Evolutionary conservation across 2,329 filamentous ascomycete species (phyloP), one percentile per base, ranked within the genome.

Genomic region (Ceratocystis colombiana): DNA sequence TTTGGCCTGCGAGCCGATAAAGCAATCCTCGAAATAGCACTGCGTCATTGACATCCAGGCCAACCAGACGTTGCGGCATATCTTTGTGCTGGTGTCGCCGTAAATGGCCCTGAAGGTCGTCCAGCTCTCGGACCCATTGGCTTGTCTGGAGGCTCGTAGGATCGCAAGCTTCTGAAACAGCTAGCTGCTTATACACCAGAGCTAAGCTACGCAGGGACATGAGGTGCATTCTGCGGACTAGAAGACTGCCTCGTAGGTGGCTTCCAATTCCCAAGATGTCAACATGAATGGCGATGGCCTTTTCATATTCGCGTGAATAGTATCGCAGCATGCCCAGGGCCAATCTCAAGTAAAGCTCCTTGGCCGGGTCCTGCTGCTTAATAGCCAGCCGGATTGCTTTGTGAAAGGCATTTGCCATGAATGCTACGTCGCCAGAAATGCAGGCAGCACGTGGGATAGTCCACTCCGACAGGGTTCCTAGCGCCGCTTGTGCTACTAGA

Each of bases 21-120:
- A 77, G 73, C 15, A 76, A 71, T 0, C 75, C 73, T 10, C 77
- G 72, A 68, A 76, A 78, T 25, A 78, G 74, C 17, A 75, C 73
- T 0, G 77, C 77, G 1, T 74, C 73, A 63, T 78, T 78, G 68
- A 77, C 73, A 44, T 78, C 76, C 0, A 76, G 76, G 0, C 77
- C 77, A 0, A 75, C 73, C 70, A 78, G 76, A 66, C 73, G 72
- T 22, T 75, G 70, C 2, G 76, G 77, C 69, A 78, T 75, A 25
- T 78, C 73, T 2, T 72, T 71, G 64, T 76, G 76, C 62, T 76
- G 74, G 22, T 77, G 75, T 30, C 72, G 71, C 64, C 71, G 72
- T 62, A 77, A 75, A 70, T 76, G 75, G 4, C 69, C 66, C 66
- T 74, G 74, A 4, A 78, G 72, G 57, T 69, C 70, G 64, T 77